A percentile compares a stretch with the other conserved stretches of the same genome.
Conservation (phyloP, 768 basidiomycete genomes). For the Sarcomyxa edulis region DNA sequence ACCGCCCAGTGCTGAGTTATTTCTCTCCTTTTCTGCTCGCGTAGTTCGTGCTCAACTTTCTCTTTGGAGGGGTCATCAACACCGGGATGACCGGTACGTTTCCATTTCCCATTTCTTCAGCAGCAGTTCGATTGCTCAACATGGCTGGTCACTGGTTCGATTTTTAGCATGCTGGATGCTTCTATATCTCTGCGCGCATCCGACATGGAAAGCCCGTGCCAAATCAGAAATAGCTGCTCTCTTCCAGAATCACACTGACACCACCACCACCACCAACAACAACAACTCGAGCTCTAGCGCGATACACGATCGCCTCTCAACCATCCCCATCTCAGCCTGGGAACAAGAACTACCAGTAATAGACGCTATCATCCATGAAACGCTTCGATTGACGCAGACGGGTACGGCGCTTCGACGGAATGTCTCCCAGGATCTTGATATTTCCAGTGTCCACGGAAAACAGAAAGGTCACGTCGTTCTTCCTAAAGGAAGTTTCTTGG, state of each 20-base stretch:
- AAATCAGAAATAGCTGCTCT: constrained; percentile 3
- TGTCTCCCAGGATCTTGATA: constrained; percentile 21
- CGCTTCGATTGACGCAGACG: constrained; percentile 6
- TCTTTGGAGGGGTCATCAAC: constrained; percentile 5
- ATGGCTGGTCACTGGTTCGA: not conserved
- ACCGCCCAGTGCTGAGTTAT: not conserved
- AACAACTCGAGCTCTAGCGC: constrained; percentile 10
- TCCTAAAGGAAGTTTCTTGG: constrained; percentile 27
- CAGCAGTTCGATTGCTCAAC: not conserved
- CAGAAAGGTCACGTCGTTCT: constrained; percentile 21
- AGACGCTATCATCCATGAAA: constrained; percentile 7
- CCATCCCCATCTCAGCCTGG: constrained; percentile 10
- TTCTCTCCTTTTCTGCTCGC: not conserved
- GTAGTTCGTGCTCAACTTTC: constrained; percentile 3
- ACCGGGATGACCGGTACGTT: constrained; percentile 3
- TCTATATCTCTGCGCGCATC: not conserved
- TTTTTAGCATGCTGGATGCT: constrained; percentile 2
- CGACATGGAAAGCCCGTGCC: not conserved
- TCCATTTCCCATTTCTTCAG: not conserved
- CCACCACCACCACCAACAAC: constrained; percentile 2
- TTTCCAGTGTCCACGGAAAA: too few relatives aligned
- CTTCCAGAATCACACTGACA: not conserved
- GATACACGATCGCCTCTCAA: constrained; percentile 6
- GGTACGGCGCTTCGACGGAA: constrained; percentile 8
- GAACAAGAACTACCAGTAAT: constrained; percentile 7